Evolutionary conservation across 164 flowering plant species (phyloP).

Genomic region (Platanus orientalis): DNA sequence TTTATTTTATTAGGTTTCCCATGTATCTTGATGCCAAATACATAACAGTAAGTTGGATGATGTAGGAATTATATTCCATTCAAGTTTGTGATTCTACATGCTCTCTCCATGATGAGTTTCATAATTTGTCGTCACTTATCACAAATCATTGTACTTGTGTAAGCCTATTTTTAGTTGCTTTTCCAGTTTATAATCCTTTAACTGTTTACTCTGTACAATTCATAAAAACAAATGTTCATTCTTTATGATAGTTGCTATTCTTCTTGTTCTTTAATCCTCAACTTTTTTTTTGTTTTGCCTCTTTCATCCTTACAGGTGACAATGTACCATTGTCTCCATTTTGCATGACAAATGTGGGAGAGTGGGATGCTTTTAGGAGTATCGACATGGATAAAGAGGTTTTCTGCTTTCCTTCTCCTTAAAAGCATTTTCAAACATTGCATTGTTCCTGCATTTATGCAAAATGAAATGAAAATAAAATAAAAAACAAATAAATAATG

Average conservation of each 20-base stretch:
- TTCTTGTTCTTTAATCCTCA: not conserved
- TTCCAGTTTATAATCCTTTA: not conserved
- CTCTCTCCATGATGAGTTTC: not conserved
- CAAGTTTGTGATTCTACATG: not conserved
- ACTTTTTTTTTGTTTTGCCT: constrained; percentile 1
- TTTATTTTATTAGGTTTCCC: no score
- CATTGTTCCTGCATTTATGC: no score
- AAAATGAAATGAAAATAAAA: no score
- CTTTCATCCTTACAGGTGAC: constrained; percentile 57
- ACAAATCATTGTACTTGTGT: not conserved
- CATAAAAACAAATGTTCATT: not conserved
- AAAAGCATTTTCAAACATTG: no score
- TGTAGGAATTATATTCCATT: not conserved
- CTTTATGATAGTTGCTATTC: not conserved
- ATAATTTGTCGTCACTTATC: not conserved
- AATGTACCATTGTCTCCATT: constrained; percentile 70
- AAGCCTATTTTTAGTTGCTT: no score
- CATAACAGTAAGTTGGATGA: no score
- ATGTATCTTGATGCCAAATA: no score
- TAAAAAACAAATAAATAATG: no score
- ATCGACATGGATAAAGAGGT: constrained; percentile 99
- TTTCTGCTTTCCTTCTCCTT: constrained; percentile 5
- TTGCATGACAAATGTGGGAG: constrained; percentile 69
- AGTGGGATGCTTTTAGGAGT: constrained; percentile 83
- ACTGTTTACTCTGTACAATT: not conserved